A percentile compares a stretch with the other conserved stretches of the same genome.
These are phyloP conservation scores for Cladosporium sp. DNA, from an alignment of 2,329 filamentous ascomycete species.

Conservation along the genomic window DNA sequence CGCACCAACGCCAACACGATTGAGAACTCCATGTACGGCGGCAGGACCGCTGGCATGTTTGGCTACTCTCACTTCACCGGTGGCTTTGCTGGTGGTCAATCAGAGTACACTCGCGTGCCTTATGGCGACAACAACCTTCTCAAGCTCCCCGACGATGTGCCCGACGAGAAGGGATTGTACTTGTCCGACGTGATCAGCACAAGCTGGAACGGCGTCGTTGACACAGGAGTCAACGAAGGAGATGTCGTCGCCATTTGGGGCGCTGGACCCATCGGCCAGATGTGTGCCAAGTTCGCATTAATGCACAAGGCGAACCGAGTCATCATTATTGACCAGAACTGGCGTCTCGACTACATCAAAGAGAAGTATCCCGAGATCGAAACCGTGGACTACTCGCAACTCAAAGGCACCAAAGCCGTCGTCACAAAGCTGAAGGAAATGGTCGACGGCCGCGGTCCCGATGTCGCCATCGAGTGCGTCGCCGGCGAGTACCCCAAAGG, in stretches of 20 bases:
- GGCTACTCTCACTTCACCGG: constrained; percentile 68
- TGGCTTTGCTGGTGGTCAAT: constrained; percentile 82
- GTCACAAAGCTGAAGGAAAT: constrained; percentile 70
- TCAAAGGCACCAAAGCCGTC: constrained; percentile 58
- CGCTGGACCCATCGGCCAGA: constrained; percentile 81
- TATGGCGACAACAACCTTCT: constrained; percentile 77
- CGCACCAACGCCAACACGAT: constrained; percentile 71
- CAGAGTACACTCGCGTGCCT: constrained; percentile 80
- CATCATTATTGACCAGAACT: constrained; percentile 74
- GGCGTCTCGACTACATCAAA: constrained; percentile 65
- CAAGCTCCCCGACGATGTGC: constrained; percentile 70
- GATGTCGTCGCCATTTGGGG: constrained; percentile 82
- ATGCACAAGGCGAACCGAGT: constrained; percentile 70
- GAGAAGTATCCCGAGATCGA: constrained; percentile 62
- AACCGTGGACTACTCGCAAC: constrained; percentile 64
- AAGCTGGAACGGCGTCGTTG: constrained; percentile 76
- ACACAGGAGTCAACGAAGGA: constrained; percentile 72
- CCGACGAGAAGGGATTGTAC: constrained; percentile 79
- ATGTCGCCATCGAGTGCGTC: constrained; percentile 67
- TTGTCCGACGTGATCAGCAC: constrained; percentile 77
- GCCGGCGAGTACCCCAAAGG: constrained; percentile 61
- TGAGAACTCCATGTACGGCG: constrained; percentile 73
- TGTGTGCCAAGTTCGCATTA: constrained; percentile 64
- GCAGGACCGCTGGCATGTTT: constrained; percentile 64
- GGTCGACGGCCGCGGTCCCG: constrained; percentile 64